Evolutionary conservation across 768 basidiomycete genomes (phyloP), one percentile per base, ranked within the genome.

Genomic region (Suillus bovinus): DNA sequence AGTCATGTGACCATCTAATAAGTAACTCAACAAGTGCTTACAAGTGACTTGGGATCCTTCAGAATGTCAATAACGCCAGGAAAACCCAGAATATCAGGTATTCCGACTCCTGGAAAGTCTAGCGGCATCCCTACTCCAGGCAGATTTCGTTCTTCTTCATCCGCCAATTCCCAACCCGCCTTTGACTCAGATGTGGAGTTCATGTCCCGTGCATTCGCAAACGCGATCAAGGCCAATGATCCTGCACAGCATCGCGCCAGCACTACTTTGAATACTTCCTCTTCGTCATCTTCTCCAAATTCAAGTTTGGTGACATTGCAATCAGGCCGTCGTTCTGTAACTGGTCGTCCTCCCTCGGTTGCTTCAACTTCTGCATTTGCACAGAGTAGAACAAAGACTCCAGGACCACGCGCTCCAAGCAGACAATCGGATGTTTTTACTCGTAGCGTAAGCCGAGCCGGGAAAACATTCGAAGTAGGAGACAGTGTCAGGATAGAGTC

Each of bases 401-500:
- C 87, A 20, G 68, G 76, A 10, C 78, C 80, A 61, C 84, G 90
- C 47, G 84, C 91, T 7, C 74, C 80, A 14, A 91, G 89, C 67
- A 84, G 91, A 24, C 83, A 86, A 56, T 88, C 89, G 8, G 90
- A 92, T 66, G 76, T 77, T 4, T 79, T 82, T 66, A 67, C 72
- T 20, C 82, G 83, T 65, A 78, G 78, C 66, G 68, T 79, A 20
- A 81, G 81, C 67, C 79, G 85, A 59, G 69, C 78, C 11, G 76
- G 76, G 7, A 76, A 78, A 65, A 60, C 76, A 3, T 90, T 89
- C 62, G 85, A 88, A 10, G 78, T 90, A 5, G 95, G 93, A 3
- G 93, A 95, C 69, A 85, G 81, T 67, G 95, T 98, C 41, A 80
- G 91, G 66, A 90, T 97, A 49, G 93, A 94, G 69, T 91, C 89